Conservation (phyloP, 768 basidiomycete genomes). For the Rhizopogon roseolus region DNA sequence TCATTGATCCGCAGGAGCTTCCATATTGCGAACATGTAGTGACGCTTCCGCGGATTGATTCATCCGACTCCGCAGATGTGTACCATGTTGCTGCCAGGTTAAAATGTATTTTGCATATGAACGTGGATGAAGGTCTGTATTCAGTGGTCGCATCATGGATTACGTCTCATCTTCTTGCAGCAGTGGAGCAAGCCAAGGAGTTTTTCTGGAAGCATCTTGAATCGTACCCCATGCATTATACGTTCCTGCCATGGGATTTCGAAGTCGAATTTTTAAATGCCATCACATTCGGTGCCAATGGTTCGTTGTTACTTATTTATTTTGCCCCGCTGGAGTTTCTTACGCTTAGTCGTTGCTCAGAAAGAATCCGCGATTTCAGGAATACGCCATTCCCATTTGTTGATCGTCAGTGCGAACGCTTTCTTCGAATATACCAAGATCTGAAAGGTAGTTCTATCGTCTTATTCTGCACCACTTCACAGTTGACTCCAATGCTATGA, state of each 20-base stretch:
- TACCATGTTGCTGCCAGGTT: background rate
- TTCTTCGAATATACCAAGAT: constrained; percentile 15
- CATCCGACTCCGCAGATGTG: background rate
- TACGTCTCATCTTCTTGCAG: background rate
- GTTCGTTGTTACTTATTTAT: constrained; percentile 6
- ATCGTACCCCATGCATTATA: constrained; percentile 8
- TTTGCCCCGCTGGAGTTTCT: background rate
- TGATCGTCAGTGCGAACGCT: constrained; percentile 10
- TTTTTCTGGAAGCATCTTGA: constrained; percentile 14
- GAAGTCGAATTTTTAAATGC: constrained; percentile 17
- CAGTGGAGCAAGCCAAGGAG: background rate
- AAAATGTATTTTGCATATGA: background rate
- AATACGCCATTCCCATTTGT: constrained; percentile 19
- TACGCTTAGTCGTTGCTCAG: background rate
- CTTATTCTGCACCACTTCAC: background rate
- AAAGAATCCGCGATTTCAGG: constrained; percentile 14
- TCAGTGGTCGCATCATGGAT: background rate
- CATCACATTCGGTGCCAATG: constrained; percentile 16
- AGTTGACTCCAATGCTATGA: background rate
- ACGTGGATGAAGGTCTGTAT: background rate
- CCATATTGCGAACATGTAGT: constrained; percentile 36
- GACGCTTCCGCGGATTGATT: constrained; percentile 19
- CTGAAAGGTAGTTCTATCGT: constrained; percentile 9
- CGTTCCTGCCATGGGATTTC: constrained; percentile 11
- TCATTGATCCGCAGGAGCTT: constrained; percentile 23